Evolutionary conservation across 805 yeast genomes (phyloP), one percentile per base, ranked within the genome.

Genomic region (Saccharomycopsis javanensis): DNA sequence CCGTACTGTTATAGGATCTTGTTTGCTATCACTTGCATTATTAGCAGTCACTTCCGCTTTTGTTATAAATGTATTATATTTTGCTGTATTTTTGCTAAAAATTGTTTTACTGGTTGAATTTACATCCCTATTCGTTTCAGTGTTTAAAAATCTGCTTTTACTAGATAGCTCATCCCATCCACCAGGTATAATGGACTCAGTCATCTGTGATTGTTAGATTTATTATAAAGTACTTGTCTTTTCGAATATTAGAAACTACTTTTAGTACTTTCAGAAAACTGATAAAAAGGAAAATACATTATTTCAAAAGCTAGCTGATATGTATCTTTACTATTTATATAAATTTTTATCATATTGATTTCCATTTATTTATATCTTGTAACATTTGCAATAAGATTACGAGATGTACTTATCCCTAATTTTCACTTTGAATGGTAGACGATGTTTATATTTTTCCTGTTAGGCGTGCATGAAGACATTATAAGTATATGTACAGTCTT

Each of bases 1-100:
- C 16, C 53, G 42, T 10, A 58, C 61, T 11, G 55, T 58, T 15
- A 58, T 52, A 11, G 61, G 61, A 6, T 42, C 30, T 23, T 48
- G 53, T 23, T 37, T 53, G 37, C 48, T 28, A 18, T 42, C 25
- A 42, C 15, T 18, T 8, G 48, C 11, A 42, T 20, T 20, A 6
- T 23, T 42, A 20, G 28, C 48, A 4, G 48, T 20, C 11, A 23
- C 28, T 42, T 42, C 48, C 11, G 48, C 28, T 42, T 42, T 42
- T 5, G n/a, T 42, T 18, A 42, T 42, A 42, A 42, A 42, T 5
- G 10, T 42, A 11, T 42, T 42, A 42, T 42, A 42, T 20, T 42
- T 42, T 15, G 28, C 4, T 8, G 48, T 10, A 42, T 42, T 42
- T 15, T 42, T 42, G 25, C 48, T 42, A n/a, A 42, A 42, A 20